These are phyloP conservation scores for Baudoinia panamericana DNA, from an alignment of 495 filamentous ascomycete genomes.

Conservation along the genomic window DNA sequence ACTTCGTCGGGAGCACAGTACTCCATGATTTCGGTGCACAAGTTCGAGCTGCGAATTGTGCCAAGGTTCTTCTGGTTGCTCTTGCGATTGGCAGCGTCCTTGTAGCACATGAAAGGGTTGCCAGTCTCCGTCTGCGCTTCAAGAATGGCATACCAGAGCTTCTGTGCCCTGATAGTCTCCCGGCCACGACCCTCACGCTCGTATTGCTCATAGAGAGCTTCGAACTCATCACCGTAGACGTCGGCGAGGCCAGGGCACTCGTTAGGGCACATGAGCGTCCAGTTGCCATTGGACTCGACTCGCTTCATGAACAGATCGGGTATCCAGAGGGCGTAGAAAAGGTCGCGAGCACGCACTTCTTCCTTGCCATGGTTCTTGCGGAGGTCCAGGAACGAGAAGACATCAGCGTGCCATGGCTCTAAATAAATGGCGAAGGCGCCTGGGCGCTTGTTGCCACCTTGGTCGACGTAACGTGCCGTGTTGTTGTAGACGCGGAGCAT, in stretches of 20 bases:
- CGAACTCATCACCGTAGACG: conserved; percentile 94
- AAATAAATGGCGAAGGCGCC: conserved; percentile 98
- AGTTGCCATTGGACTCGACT: conserved; percentile 85
- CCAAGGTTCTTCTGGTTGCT: conserved; percentile 99
- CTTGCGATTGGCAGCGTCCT: conserved; percentile 94
- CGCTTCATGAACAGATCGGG: conserved; percentile 99
- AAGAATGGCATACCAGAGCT: conserved; percentile 96
- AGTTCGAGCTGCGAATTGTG: conserved; percentile 93
- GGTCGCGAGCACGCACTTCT: conserved; percentile 87
- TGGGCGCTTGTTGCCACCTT: conserved; percentile 97
- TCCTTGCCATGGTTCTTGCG: conserved; percentile 99
- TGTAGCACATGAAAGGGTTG: conserved; percentile 99
- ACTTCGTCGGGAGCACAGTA: conserved; percentile 96
- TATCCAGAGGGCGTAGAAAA: conserved; percentile 97
- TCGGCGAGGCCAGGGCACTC: conserved; percentile 91
- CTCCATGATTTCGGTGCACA: conserved; percentile 97
- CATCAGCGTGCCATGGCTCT: conserved; percentile 98
- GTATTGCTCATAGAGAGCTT: conserved; percentile 86
- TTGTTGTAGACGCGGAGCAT: conserved; percentile 99
- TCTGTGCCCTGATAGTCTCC: conserved; percentile 87
- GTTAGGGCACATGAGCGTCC: conserved; percentile 95
- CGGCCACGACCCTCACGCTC: conserved; percentile 82
- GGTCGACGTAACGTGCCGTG: conserved; percentile 94
- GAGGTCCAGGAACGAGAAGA: conserved; percentile 93
- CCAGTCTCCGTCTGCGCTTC: conserved; percentile 98